phyloP scores from a whole-genome alignment of 148 eudicot species.

The Talinum fruticosum region DNA sequence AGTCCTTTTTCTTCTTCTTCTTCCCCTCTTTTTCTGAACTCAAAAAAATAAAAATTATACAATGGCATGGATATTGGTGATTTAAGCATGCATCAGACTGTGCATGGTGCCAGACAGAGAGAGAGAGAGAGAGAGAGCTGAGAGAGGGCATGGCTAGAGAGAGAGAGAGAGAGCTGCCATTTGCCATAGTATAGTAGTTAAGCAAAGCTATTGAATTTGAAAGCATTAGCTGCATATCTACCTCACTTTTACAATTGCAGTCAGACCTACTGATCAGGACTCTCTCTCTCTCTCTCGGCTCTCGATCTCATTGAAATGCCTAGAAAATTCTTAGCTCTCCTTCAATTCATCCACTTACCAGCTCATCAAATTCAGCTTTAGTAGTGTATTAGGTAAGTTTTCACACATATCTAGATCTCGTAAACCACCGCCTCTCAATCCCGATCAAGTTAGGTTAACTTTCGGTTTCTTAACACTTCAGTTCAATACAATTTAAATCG shows the following conservation, averaged over 20 bases:
- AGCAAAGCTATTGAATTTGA: constrained; percentile 1
- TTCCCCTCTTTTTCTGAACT: too few species aligned
- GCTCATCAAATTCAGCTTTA: neutral
- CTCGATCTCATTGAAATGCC: neutral
- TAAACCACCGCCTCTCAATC: too few species aligned
- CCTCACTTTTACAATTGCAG: neutral
- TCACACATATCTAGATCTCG: neutral
- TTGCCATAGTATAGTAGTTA: neutral
- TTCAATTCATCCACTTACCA: too few species aligned
- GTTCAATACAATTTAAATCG: too few species aligned
- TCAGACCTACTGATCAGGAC: constrained; percentile 1
- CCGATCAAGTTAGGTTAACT: too few species aligned
- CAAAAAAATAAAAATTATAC: neutral
- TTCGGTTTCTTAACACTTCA: too few species aligned
- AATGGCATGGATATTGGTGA: neutral
- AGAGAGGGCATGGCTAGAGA: too few species aligned
- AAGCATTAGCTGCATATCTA: neutral
- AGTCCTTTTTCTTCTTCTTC: neutral
- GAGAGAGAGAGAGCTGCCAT: neutral
- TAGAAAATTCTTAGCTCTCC: neutral
- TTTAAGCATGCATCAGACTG: neutral
- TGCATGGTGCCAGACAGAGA: neutral
- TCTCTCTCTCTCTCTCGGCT: neutral
- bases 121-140: neutral
- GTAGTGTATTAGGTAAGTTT: neutral